Percentiles rank a stretch among this genome's conserved stretches.
Evolutionary conservation across 2,329 filamentous ascomycete genomes (phyloP).

Genomic region (Claviceps sp.): DNA sequence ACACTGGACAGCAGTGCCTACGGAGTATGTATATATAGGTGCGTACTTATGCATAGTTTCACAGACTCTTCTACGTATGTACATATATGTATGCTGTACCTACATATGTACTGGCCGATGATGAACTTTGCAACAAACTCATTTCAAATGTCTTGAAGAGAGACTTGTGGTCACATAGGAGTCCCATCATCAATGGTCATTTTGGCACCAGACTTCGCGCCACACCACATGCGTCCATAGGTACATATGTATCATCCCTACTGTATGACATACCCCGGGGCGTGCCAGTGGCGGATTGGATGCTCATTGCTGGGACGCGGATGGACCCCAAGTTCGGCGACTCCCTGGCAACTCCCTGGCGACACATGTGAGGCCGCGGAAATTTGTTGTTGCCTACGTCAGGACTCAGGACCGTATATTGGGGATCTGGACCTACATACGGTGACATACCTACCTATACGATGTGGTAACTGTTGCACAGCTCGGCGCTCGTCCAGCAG

Average conservation of each 20-base stretch:
- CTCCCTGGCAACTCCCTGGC: not conserved
- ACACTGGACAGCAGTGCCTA: not conserved
- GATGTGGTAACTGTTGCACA: not conserved
- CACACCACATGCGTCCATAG: not conserved
- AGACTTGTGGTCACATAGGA: not conserved
- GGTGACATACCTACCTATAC: no score
- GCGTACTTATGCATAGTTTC: not conserved
- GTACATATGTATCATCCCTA: not conserved
- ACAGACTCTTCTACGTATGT: not conserved
- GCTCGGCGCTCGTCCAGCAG: constrained; percentile 1
- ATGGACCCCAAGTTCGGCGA: not conserved
- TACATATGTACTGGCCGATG: not conserved
- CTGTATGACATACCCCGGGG: no score
- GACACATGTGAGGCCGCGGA: not conserved
- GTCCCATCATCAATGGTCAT: not conserved
- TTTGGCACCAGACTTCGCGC: not conserved
- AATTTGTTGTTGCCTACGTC: not conserved
- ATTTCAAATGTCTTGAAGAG: not conserved
- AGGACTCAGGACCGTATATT: not conserved
- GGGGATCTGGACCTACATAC: no score
- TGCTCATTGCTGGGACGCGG: no score
- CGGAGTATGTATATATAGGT: no score
- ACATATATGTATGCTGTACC: no score
- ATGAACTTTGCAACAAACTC: not conserved
- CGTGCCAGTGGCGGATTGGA: not conserved